Conservation (phyloP, 2,329 filamentous ascomycete genomes). For the Aspergillus sp. region DNA sequence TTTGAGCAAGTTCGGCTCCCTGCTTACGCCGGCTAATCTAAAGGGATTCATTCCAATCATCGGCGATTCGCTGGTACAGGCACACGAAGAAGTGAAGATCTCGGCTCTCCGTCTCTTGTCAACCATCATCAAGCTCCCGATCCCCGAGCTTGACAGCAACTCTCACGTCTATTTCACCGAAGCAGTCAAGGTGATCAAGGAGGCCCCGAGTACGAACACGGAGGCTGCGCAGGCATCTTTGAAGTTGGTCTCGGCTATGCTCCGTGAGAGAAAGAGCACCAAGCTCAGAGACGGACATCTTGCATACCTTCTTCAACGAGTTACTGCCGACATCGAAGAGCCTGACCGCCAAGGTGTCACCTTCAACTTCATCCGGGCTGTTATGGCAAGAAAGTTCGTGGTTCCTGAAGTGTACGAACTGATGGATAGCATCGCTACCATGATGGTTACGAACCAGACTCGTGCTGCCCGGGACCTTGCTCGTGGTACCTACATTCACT, state of each 20-base stretch:
- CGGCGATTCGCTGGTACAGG: constrained; percentile 79
- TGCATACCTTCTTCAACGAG: constrained; percentile 75
- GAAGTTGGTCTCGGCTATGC: constrained; percentile 81
- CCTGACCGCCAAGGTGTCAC: constrained; percentile 89
- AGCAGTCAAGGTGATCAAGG: constrained; percentile 77
- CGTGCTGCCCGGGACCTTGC: constrained; percentile 84
- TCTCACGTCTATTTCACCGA: constrained; percentile 80
- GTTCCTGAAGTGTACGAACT: constrained; percentile 88
- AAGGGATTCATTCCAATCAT: constrained; percentile 84
- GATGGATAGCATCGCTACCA: constrained; percentile 80
- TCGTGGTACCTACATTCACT: constrained; percentile 87
- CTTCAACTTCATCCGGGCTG: constrained; percentile 88
- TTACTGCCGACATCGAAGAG: constrained; percentile 88
- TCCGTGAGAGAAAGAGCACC: constrained; percentile 77
- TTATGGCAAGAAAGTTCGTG: constrained; percentile 81
- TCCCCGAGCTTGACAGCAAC: constrained; percentile 68
- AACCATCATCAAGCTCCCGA: constrained; percentile 79
- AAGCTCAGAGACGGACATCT: constrained; percentile 77
- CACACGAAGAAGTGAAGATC: constrained; percentile 90
- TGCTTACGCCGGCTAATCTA: constrained; percentile 78
- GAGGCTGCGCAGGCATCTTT: constrained; percentile 85
- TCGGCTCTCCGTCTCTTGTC: constrained; percentile 82
- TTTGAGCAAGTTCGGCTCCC: constrained; percentile 79
- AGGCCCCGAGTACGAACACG: constrained; percentile 73
- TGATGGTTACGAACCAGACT: constrained; percentile 97